Evolutionary conservation across 208 protist species (phyloP).

Genomic region (Leishmania mexicana): DNA sequence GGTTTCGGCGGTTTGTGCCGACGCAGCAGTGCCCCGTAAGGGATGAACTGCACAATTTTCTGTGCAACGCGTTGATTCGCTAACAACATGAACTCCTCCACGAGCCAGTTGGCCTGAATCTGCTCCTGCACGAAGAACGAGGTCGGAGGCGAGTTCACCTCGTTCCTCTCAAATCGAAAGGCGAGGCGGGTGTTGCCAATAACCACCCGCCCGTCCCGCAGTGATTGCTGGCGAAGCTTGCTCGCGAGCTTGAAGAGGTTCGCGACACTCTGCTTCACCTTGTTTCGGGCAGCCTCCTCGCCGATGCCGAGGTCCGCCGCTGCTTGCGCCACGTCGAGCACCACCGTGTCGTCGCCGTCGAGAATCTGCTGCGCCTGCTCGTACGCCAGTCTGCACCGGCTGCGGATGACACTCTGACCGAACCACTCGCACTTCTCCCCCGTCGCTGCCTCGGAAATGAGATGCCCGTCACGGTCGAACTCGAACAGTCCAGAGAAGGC

Average conservation of each 20-base stretch:
- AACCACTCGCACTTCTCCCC: constrained; percentile 68
- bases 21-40: constrained; percentile 81
- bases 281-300: constrained; percentile 14
- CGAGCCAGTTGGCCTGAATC: constrained; percentile 86
- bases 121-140: constrained; percentile 55
- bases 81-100: constrained; percentile 95
- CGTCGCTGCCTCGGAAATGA: constrained; percentile 49
- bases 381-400: constrained; percentile 83
- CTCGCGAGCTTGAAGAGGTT: constrained; percentile 63
- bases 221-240: constrained; percentile 51
- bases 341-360: constrained; percentile 41
- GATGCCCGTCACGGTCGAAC: constrained; percentile 61
- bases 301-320: constrained; percentile 16
- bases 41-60: constrained; percentile 84
- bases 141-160: constrained; percentile 34
- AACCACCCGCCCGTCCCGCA: constrained; percentile 58
- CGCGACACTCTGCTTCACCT: constrained; percentile 56
- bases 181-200: constrained; percentile 54
- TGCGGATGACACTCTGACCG: constrained; percentile 89
- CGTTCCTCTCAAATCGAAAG: constrained; percentile 67
- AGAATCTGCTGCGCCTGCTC: constrained; percentile 86
- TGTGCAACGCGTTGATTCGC: constrained; percentile 89
- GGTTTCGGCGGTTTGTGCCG: constrained; percentile 67
- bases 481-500: constrained; percentile 90
- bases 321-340: constrained; percentile 40